Percentiles rank a stretch among this genome's conserved stretches.
These are phyloP conservation scores for Nigrospora oryzae DNA, from an alignment of 2,329 filamentous ascomycete species.

Conservation along the genomic window DNA sequence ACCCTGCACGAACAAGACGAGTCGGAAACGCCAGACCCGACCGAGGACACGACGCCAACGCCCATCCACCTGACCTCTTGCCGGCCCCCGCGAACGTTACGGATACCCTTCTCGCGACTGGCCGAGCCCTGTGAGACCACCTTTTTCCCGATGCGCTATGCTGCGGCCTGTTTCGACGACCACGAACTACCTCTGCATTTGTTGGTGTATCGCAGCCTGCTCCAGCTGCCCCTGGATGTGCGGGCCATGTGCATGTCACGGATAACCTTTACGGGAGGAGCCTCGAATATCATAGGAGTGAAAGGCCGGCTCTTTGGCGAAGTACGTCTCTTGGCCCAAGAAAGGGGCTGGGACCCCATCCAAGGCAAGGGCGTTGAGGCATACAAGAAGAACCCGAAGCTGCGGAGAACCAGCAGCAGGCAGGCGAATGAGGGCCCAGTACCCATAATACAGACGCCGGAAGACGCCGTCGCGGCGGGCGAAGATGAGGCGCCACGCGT, in stretches of 20 bases:
- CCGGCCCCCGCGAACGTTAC: conserved; percentile 43
- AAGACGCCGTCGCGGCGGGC: conserved; percentile 12
- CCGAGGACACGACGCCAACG: conserved; percentile 26
- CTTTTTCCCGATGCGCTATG: conserved; percentile 55
- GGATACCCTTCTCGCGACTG: conserved; percentile 61
- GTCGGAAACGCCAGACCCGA: conserved; percentile 19
- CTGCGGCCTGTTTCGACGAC: conserved; percentile 63
- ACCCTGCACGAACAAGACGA: conserved; percentile 51
- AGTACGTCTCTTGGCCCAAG: conserved; percentile 55
- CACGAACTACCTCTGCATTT: conserved; percentile 73
- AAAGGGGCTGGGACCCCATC: conserved; percentile 70
- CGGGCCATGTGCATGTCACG: conserved; percentile 81
- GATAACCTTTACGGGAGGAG: conserved; percentile 78
- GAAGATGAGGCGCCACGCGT: conserved; percentile 17
- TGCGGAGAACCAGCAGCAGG: conserved; percentile 22
- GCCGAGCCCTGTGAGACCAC: conserved; percentile 67
- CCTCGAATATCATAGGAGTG: conserved; percentile 70
- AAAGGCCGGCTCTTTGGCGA: conserved; percentile 72
- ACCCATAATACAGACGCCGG: conserved; percentile 8
- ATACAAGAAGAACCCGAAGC: conserved; percentile 34
- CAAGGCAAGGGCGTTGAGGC: conserved; percentile 59
- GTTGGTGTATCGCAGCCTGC: conserved; percentile 67
- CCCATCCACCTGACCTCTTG: conserved; percentile 38
- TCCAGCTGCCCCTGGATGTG: conserved; percentile 72
- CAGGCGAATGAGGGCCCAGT: conserved; percentile 12